Evolutionary conservation across 164 flowering plant genomes (phyloP).

Genomic region (Berberis thunbergii): DNA sequence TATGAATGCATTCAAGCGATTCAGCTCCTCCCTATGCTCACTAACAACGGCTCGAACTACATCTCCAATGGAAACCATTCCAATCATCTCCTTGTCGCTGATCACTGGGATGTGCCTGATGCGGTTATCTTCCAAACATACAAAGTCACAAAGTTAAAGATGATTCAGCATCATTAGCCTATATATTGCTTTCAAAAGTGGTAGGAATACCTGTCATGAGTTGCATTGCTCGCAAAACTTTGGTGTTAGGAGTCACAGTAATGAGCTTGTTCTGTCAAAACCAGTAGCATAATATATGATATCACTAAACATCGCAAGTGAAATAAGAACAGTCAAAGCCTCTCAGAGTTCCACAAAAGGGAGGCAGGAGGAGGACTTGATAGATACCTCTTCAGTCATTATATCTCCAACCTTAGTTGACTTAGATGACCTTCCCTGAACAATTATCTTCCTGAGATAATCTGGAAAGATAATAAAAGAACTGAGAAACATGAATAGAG

Average conservation of each 20-base stretch:
- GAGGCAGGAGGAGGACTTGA: background rate
- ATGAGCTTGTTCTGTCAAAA: constrained; percentile 85
- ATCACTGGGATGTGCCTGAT: constrained; percentile 97
- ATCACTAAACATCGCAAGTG: background rate
- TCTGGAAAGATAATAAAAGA: constrained; percentile 32
- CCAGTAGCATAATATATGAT: constrained; percentile 3
- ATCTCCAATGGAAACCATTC: constrained; percentile 98
- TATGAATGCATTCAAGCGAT: constrained; percentile 86
- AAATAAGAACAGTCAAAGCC: background rate
- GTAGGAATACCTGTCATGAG: constrained; percentile 81
- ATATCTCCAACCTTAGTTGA: constrained; percentile 98
- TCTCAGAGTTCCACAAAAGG: background rate
- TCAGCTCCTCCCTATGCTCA: constrained; percentile 87
- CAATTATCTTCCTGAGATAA: constrained; percentile 96
- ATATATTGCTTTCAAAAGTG: background rate
- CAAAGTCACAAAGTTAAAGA: background rate
- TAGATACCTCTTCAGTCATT: constrained; percentile 95
- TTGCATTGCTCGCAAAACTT: constrained; percentile 92
- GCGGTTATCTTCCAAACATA: constrained; percentile 64
- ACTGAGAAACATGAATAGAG: too few species aligned
- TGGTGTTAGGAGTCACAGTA: constrained; percentile 91
- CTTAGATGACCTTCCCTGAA: constrained; percentile 97
- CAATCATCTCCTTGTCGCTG: constrained; percentile 57
- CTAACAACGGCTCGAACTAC: constrained; percentile 97
- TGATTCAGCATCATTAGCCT: background rate